Percentiles rank a stretch among this genome's conserved stretches.
Evolutionary conservation across 1,284 basidiomycete genomes (phyloP).

Genomic region (Rugosomyces carneus): DNA sequence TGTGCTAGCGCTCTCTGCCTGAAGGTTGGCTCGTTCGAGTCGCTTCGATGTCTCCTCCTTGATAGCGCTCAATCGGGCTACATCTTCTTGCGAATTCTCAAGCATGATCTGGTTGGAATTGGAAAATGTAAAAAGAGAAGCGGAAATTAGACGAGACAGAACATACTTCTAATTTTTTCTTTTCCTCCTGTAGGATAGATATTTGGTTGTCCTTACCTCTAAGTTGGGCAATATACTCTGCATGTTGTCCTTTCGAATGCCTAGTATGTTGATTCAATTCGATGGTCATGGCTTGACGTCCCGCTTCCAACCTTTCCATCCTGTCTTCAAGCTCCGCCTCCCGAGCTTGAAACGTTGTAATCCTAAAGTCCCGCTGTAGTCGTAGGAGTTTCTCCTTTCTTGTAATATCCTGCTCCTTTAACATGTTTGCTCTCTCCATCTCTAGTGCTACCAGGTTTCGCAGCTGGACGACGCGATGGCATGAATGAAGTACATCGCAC

Average conservation of each 20-base stretch:
- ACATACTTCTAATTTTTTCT: conserved; percentile 39
- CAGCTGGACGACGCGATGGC: conserved; percentile 58
- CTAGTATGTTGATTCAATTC: conserved; percentile 27
- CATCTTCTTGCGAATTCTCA: conserved; percentile 37
- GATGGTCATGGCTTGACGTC: conserved; percentile 27
- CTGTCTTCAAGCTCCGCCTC: conserved; percentile 53
- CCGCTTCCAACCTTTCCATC: conserved; percentile 39
- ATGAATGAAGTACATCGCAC: conserved; percentile 54
- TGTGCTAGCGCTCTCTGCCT: conserved; percentile 50
- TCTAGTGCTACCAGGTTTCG: conserved; percentile 47
- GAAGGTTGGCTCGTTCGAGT: conserved; percentile 50
- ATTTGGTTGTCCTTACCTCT: conserved; percentile 33
- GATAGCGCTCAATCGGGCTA: conserved; percentile 41
- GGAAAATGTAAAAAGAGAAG: background rate
- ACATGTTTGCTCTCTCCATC: conserved; percentile 38
- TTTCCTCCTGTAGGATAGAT: conserved; percentile 32
- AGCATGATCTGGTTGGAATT: conserved; percentile 36
- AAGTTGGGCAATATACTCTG: conserved; percentile 28
- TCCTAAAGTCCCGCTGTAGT: conserved; percentile 55
- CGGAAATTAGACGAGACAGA: background rate
- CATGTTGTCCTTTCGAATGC: conserved; percentile 29
- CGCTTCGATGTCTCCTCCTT: conserved; percentile 41
- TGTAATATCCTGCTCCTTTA: conserved; percentile 46
- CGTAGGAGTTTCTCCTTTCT: conserved; percentile 49
- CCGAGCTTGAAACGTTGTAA: conserved; percentile 56